Evolutionary conservation across 306 rosid species (phyloP).

Genomic region (Malus orientalis): DNA sequence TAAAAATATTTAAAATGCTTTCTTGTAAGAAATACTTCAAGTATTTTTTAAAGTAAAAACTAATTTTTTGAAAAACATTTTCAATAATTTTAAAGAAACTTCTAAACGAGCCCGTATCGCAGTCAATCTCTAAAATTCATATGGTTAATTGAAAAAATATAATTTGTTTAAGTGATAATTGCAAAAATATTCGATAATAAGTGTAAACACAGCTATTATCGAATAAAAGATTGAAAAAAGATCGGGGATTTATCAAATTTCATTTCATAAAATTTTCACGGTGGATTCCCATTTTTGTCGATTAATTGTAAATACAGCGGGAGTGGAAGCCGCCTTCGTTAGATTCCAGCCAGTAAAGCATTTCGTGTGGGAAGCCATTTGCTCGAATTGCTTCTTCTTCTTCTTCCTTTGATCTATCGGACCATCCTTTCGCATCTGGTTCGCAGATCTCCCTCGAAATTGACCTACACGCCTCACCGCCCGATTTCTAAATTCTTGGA

Average conservation of each 20-base stretch:
- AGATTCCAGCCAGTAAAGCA: constrained; percentile 19
- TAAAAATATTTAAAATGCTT: too few relatives aligned
- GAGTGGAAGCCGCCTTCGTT: constrained; percentile 28
- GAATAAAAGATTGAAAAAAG: neutral
- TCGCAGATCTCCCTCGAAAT: constrained; percentile 6
- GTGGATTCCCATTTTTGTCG: neutral
- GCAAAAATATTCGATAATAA: too few relatives aligned
- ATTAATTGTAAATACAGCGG: constrained; percentile 8
- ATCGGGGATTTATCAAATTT: too few relatives aligned
- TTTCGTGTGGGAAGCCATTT: neutral
- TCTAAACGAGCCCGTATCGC: too few relatives aligned
- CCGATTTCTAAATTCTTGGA: neutral
- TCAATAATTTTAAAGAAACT: too few relatives aligned
- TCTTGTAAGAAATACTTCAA: too few relatives aligned
- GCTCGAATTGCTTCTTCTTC: neutral
- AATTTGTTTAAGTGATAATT: too few relatives aligned
- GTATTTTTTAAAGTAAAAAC: too few relatives aligned
- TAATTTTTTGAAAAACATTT: too few relatives aligned
- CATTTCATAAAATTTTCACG: neutral
- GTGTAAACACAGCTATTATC: too few relatives aligned
- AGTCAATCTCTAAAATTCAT: too few relatives aligned
- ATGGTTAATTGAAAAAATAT: too few relatives aligned
- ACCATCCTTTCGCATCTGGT: constrained; percentile 1
- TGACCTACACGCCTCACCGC: neutral
- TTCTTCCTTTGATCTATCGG: neutral